Percentiles rank a stretch among this genome's conserved stretches.
Evolutionary conservation across 2,329 filamentous ascomycete genomes (phyloP).

Genomic region (Trichoderma gracile): DNA sequence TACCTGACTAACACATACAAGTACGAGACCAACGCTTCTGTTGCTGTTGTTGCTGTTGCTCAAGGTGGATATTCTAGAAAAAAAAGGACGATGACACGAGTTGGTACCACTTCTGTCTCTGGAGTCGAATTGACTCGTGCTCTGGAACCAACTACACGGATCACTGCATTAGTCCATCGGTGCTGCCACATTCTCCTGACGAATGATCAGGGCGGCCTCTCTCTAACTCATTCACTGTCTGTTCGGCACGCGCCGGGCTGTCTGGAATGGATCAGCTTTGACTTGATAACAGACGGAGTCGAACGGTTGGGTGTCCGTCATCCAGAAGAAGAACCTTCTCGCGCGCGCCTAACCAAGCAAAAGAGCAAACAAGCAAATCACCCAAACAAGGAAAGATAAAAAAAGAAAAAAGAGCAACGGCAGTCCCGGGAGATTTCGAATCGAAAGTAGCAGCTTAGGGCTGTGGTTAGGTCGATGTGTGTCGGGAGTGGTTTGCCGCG

Average conservation of each 20-base stretch:
- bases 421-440: background rate
- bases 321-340: too few species aligned
- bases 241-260: constrained; percentile 20
- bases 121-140: too few species aligned
- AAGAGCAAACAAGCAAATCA: background rate
- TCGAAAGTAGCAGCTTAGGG: background rate
- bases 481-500: background rate
- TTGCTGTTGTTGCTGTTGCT: too few species aligned
- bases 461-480: too few species aligned
- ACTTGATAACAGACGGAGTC: background rate
- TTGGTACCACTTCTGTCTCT: too few species aligned
- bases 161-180: too few species aligned
- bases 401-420: background rate
- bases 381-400: background rate
- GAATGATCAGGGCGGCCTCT: background rate
- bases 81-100: too few species aligned
- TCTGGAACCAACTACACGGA: too few species aligned
- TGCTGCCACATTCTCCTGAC: too few species aligned
- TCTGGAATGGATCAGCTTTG: background rate
- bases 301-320: background rate
- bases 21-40: too few species aligned
- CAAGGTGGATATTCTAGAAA: too few species aligned
- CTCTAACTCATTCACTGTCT: background rate
- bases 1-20: too few species aligned
- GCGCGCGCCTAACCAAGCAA: background rate